phyloP scores from a whole-genome alignment of 768 basidiomycete species.

The Rhodotorula graminis region DNA sequence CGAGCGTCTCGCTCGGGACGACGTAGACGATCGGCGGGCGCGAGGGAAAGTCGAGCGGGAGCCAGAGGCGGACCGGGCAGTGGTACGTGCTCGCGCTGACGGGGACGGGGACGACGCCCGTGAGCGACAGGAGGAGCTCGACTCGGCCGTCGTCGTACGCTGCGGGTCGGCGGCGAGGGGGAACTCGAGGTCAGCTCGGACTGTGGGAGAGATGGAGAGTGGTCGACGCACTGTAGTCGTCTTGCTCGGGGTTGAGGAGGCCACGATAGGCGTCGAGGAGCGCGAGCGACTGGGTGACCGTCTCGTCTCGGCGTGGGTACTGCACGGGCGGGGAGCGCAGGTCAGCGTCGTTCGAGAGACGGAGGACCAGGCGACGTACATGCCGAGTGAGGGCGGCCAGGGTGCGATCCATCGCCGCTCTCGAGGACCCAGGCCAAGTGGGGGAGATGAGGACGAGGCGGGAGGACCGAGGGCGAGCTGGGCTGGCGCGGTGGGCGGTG shows the following conservation, averaged over 20 bases:
- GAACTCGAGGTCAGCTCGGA: not conserved
- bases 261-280: constrained; percentile 73
- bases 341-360: not conserved
- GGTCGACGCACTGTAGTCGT: constrained; percentile 34
- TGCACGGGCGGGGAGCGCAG: not conserved
- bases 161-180: constrained; percentile 45
- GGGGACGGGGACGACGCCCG: constrained; percentile 83
- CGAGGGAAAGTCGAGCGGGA: constrained; percentile 76
- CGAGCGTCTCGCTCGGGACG: constrained; percentile 84
- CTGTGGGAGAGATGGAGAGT: not conserved
- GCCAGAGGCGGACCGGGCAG: constrained; percentile 86
- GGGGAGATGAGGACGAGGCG: not conserved
- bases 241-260: constrained; percentile 41
- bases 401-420: not conserved
- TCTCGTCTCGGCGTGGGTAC: constrained; percentile 58
- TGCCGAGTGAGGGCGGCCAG: constrained; percentile 3
- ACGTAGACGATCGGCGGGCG: constrained; percentile 82
- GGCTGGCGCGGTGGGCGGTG: not conserved
- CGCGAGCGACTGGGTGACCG: constrained; percentile 62
- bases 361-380: not conserved
- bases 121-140: constrained; percentile 80
- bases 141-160: constrained; percentile 92
- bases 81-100: constrained; percentile 76
- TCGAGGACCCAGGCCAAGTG: not conserved
- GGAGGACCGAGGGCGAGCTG: not conserved